These are phyloP conservation scores for Linderina pennispora DNA, from an alignment of 192 early-diverging fungal genomes.

Conservation along the genomic window DNA sequence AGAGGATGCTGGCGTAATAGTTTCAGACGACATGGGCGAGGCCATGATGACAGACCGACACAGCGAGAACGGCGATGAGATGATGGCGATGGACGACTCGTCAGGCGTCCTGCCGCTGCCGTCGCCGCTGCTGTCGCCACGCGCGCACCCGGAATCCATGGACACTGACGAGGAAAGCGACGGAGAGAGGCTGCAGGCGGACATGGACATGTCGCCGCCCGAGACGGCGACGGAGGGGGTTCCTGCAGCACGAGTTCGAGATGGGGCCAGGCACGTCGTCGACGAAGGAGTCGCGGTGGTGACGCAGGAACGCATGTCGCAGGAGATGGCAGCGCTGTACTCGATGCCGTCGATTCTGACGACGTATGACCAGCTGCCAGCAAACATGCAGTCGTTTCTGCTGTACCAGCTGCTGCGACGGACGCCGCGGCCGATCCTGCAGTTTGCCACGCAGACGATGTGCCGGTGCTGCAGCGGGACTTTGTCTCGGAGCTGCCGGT, in stretches of 20 bases:
- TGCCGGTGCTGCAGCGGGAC: constrained; percentile 87
- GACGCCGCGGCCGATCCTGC: constrained; percentile 72
- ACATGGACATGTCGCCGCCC: constrained; percentile 9
- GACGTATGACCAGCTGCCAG: constrained; percentile 76
- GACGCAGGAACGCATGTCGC: constrained; percentile 3
- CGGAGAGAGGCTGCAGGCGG: not conserved
- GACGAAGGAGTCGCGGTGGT: constrained; percentile 2
- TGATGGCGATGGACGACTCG: constrained; percentile 2
- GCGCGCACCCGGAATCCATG: constrained; percentile 19
- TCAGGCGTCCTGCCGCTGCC: constrained; percentile 22
- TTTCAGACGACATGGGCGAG: no score
- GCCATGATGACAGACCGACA: no score
- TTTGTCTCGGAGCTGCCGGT: constrained; percentile 71
- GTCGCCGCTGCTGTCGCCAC: constrained; percentile 40
- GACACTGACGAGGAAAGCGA: constrained; percentile 22
- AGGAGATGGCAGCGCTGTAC: constrained; percentile 36
- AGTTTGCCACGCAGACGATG: constrained; percentile 88
- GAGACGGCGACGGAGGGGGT: no score
- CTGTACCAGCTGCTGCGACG: constrained; percentile 84
- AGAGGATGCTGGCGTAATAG: not conserved
- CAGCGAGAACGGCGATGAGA: not conserved
- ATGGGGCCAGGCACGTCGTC: not conserved
- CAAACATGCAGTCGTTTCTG: constrained; percentile 75
- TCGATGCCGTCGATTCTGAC: constrained; percentile 51
- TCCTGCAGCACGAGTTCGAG: no score